These are phyloP conservation scores for Quercus lobata DNA, from an alignment of 331 rosid genomes.

Conservation along the genomic window DNA sequence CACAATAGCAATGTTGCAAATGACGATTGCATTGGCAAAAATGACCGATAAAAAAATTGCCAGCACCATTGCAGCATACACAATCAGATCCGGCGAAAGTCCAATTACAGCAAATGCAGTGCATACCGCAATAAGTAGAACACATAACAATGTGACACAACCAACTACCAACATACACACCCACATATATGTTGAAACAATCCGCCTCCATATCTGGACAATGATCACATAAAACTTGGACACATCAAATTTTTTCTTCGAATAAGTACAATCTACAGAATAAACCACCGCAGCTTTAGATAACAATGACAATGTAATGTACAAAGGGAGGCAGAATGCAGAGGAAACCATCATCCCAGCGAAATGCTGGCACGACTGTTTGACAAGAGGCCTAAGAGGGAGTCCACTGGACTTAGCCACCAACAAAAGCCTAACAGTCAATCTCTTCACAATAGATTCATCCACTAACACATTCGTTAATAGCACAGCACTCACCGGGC, in stretches of 20 bases:
- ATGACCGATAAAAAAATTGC: conserved; percentile 67
- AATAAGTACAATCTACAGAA: conserved; percentile 84
- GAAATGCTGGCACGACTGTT: conserved; percentile 73
- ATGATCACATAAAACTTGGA: conserved; percentile 52
- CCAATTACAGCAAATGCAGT: conserved; percentile 59
- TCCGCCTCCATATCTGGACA: conserved; percentile 74
- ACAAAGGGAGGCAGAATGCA: conserved; percentile 63
- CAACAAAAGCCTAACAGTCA: conserved; percentile 63
- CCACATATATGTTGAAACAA: conserved; percentile 65
- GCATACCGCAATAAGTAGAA: conserved; percentile 68
- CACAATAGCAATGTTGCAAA: conserved; percentile 74
- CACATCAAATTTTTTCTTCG: conserved; percentile 53
- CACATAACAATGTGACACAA: conserved; percentile 62
- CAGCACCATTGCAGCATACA: conserved; percentile 58
- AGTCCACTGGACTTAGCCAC: conserved; percentile 84
- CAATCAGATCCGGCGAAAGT: conserved; percentile 39
- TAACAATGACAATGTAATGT: conserved; percentile 54
- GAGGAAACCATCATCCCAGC: conserved; percentile 68
- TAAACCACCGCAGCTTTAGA: conserved; percentile 83
- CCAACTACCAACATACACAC: conserved; percentile 60
- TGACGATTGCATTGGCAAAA: conserved; percentile 80
- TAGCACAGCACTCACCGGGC: conserved; percentile 76
- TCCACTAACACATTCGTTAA: conserved; percentile 67
- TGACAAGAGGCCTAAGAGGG: conserved; percentile 70
- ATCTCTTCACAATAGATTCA: conserved; percentile 54